Percentiles rank a stretch among this genome's conserved stretches.
Conservation (phyloP, 768 basidiomycete species). For the Collybia sp. region DNA sequence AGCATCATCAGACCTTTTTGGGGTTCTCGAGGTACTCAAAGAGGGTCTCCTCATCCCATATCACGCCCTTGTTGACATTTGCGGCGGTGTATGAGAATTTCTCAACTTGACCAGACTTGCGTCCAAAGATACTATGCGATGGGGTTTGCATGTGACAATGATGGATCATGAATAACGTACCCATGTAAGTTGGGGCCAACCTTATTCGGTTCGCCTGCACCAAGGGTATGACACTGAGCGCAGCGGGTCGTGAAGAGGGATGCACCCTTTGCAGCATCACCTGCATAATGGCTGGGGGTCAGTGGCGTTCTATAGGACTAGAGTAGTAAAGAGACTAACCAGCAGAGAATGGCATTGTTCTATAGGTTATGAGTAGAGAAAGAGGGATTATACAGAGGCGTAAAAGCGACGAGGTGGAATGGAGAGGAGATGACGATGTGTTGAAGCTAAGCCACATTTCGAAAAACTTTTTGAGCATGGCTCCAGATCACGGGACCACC, state of each 20-base stretch:
- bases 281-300: constrained; percentile 29
- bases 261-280: constrained; percentile 90
- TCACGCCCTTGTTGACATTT: constrained; percentile 91
- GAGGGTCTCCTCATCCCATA: constrained; percentile 83
- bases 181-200: constrained; percentile 97
- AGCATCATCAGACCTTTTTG: constrained; percentile 67
- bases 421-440: constrained; percentile 12
- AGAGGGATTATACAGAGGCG: constrained; percentile 10
- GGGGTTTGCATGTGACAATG: constrained; percentile 1
- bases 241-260: constrained; percentile 95
- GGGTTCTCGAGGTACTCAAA: constrained; percentile 97
- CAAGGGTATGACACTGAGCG: constrained; percentile 90
- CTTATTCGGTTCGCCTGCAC: constrained; percentile 71
- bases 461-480: constrained; percentile 12
- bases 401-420: neutral
- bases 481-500: constrained; percentile 11
- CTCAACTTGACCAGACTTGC: constrained; percentile 80
- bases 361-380: constrained; percentile 2
- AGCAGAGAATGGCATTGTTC: constrained; percentile 34
- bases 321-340: constrained; percentile 21
- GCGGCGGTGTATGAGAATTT: constrained; percentile 92
- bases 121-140: constrained; percentile 66
- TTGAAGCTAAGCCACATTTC: constrained; percentile 1
- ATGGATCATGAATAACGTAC: constrained; percentile 33
- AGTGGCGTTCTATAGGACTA: constrained; percentile 39